phyloP scores from a whole-genome alignment of 2,329 filamentous ascomycete species.

The Chaetomium strumarium region DNA sequence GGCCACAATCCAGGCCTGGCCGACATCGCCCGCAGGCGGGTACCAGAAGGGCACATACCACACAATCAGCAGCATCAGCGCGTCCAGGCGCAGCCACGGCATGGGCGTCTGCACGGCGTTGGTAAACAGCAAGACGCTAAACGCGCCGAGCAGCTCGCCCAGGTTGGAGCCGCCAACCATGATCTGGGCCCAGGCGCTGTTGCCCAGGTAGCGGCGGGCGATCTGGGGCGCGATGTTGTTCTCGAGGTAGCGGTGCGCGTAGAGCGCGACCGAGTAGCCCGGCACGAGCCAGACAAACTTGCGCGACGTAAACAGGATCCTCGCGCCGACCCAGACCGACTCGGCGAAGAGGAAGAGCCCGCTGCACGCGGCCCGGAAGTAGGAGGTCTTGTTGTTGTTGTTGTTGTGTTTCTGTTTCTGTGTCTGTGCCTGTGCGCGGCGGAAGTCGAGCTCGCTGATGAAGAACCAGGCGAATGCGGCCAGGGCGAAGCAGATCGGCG shows the following conservation, averaged over 20 bases:
- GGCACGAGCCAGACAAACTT: constrained; percentile 46
- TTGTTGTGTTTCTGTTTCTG: too few species aligned
- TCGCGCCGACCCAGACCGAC: constrained; percentile 40
- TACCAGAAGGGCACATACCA: constrained; percentile 45
- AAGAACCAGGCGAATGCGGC: constrained; percentile 42
- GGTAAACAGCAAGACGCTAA: constrained; percentile 44
- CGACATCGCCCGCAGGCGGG: constrained; percentile 34
- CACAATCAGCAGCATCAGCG: constrained; percentile 39
- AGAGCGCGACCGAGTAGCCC: constrained; percentile 43
- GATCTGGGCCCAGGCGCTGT: constrained; percentile 45
- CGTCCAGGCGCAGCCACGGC: constrained; percentile 44
- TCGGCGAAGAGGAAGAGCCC: constrained; percentile 41
- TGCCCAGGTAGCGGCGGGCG: constrained; percentile 41
- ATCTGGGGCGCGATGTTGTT: constrained; percentile 42
- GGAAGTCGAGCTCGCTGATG: constrained; percentile 36
- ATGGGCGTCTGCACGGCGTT: constrained; percentile 44
- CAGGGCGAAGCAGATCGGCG: constrained; percentile 40
- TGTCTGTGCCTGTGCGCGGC: too few species aligned
- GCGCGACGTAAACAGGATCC: constrained; percentile 41
- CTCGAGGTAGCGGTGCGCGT: constrained; percentile 46
- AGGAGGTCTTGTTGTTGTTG: constrained; percentile 24
- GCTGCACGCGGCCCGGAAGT: constrained; percentile 33
- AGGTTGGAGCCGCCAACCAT: constrained; percentile 47
- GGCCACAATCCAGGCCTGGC: constrained; percentile 41
- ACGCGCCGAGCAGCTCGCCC: constrained; percentile 43